Evolutionary conservation across 768 basidiomycete genomes (phyloP).

Genomic region (Pleurotus tuber-regium): DNA sequence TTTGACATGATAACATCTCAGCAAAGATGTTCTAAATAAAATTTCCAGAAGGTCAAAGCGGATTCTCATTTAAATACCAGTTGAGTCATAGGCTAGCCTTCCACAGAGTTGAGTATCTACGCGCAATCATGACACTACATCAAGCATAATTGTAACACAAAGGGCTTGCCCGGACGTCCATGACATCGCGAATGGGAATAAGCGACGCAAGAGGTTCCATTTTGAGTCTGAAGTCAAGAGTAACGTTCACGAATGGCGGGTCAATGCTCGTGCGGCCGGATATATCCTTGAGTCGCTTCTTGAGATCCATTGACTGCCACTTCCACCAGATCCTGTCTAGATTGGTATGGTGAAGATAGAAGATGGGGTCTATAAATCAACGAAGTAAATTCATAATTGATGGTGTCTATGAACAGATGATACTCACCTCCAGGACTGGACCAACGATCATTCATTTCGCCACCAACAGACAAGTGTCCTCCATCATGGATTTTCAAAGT

Average conservation of each 20-base stretch:
- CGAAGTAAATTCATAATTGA: not conserved
- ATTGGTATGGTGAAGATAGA: conserved; percentile 7
- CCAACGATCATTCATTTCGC: conserved; percentile 12
- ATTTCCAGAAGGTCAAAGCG: no score
- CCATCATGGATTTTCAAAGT: conserved; percentile 12
- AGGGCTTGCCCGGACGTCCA: conserved; percentile 17
- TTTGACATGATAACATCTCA: no score
- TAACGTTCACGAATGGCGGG: conserved; percentile 19
- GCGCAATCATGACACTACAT: no score
- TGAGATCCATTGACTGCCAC: conserved; percentile 9
- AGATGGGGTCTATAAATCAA: conserved; percentile 1
- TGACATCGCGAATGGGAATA: conserved; percentile 21
- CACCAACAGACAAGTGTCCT: conserved; percentile 14
- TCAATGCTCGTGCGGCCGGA: conserved; percentile 22
- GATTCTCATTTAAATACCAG: no score
- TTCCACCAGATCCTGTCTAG: conserved; percentile 4
- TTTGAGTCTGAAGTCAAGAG: conserved; percentile 19
- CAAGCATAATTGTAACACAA: conserved; percentile 24
- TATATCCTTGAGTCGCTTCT: conserved; percentile 19
- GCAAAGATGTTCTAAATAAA: no score
- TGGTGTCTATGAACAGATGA: no score
- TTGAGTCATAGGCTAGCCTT: no score
- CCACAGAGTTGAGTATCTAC: no score
- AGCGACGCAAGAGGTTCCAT: conserved; percentile 19
- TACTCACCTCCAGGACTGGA: conserved; percentile 12